Evolutionary conservation across 73 alveolate species (phyloP).

Genomic region (Breviolum minutum): DNA sequence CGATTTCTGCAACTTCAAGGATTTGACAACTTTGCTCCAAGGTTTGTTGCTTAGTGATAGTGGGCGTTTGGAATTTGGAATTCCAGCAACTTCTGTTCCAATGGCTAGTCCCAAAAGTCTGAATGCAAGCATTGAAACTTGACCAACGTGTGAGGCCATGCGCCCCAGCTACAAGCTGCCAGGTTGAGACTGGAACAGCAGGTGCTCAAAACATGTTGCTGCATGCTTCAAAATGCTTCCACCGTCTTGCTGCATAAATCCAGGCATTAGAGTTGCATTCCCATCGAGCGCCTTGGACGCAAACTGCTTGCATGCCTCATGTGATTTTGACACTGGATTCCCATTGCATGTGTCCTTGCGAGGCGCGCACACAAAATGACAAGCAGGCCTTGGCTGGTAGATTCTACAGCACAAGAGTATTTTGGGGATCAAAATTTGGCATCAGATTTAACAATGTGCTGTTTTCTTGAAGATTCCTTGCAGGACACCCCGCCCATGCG

Average conservation of each 20-base stretch:
- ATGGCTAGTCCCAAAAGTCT: too few species aligned
- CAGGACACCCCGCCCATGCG: neutral
- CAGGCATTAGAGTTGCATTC: constrained; percentile 68
- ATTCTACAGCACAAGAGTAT: neutral
- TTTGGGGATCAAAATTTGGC: neutral
- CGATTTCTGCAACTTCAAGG: neutral
- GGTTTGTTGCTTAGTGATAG: neutral
- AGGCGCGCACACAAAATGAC: constrained; percentile 46
- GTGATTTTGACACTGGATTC: neutral
- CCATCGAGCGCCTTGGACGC: constrained; percentile 23
- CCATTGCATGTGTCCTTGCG: neutral
- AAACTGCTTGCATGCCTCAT: neutral
- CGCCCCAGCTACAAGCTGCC: constrained; percentile 54
- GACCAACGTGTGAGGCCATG: neutral
- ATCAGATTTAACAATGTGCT: too few species aligned
- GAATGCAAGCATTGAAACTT: too few species aligned
- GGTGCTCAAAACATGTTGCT: neutral
- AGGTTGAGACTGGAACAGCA: constrained; percentile 47
- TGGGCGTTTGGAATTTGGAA: neutral
- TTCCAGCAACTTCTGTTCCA: too few species aligned
- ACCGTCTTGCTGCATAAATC: too few species aligned
- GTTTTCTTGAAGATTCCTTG: neutral
- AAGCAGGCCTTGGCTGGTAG: neutral
- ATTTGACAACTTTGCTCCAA: constrained; percentile 26
- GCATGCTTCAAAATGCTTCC: too few species aligned